Conservation (phyloP, 805 yeast species). For the Schizosaccharomyces japonicus region DNA sequence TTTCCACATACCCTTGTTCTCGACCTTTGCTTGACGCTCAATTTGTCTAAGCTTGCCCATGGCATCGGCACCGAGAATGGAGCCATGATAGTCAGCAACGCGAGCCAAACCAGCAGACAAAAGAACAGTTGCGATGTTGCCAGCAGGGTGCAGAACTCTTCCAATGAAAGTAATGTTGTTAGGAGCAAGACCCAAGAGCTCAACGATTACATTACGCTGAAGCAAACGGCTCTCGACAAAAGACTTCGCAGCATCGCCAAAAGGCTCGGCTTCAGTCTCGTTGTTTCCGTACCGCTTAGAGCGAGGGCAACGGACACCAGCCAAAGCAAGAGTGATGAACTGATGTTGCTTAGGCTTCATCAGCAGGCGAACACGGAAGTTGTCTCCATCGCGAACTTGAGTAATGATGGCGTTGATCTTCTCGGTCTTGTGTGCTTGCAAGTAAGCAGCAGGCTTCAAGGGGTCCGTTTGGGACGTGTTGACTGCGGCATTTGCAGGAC, state of each 20-base stretch:
- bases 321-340: slow-evolving; percentile 36
- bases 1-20: slow-evolving; percentile 37
- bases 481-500: not conserved
- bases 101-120: slow-evolving; percentile 49
- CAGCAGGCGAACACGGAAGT: slow-evolving; percentile 37
- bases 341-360: slow-evolving; percentile 28
- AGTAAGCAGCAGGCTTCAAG: slow-evolving; percentile 7
- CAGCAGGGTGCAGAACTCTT: slow-evolving; percentile 45
- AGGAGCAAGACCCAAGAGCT: slow-evolving; percentile 35
- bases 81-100: slow-evolving; percentile 60
- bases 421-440: slow-evolving; percentile 15
- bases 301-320: slow-evolving; percentile 55
- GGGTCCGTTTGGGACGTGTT: not conserved
- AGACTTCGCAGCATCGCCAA: slow-evolving; percentile 34
- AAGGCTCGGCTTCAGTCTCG: slow-evolving; percentile 26
- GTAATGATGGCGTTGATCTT: slow-evolving; percentile 29
- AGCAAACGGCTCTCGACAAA: slow-evolving; percentile 42
- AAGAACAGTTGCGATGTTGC: slow-evolving; percentile 45
- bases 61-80: slow-evolving; percentile 35
- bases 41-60: slow-evolving; percentile 41
- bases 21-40: slow-evolving; percentile 35
- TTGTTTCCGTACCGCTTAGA: slow-evolving; percentile 24
- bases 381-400: slow-evolving; percentile 55
- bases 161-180: slow-evolving; percentile 27
- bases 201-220: slow-evolving; percentile 33